Base-by-base conservation (phyloP, 495 filamentous ascomycete species). In the Hamigera avellanea region DNA sequence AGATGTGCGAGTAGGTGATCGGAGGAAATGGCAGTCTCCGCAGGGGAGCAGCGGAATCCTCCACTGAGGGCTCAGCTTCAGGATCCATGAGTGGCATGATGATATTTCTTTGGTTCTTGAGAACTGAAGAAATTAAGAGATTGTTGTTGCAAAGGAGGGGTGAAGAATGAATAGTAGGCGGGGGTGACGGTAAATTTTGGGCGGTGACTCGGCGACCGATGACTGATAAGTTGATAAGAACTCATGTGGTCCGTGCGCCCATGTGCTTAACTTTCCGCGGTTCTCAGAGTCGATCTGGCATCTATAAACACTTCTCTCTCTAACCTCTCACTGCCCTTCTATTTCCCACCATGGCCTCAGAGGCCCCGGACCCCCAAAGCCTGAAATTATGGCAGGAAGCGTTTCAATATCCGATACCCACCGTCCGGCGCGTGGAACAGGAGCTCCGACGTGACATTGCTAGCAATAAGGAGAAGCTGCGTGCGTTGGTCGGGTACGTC, bases 401-500 rank as follows among this genome's bases (percentile, higher is more conserved):
- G 10, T 82, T 82, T 44, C 71, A 77, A 33, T 74, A 77, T 46
- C 72, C 78, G 12, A 66, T 81, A 36, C 74, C 76, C 13, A 67
- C 69, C 21, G 72, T 78, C 35, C 76, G 75, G 19, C 69, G 68
- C 27, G 62, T 82, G 55, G 75, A 78, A 49, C 66, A 70, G 50
- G 72, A 79, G 57, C 64, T 82, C 37, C 76, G 75, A 10, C 61
- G 59, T 32, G 69, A 79, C 52, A 67, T 88, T 46, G 72, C 78
- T 31, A 85, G 82, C 61, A 94, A 89, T 59, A 81, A 81, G 49
- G 80, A 85, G 52, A 85, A 83, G 50, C 72, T 96, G 57, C 80
- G 91, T 57, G 81, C 81, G 32, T 78, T 93, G 40, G 91, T 96
- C 48, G 93, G 91, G 81, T 81, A 65, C 42, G 69, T 42, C 17